Percentiles rank a stretch among this genome's conserved stretches.
These are phyloP conservation scores for Trypanosoma vivax DNA, from an alignment of 208 protist species.

Conservation along the genomic window DNA sequence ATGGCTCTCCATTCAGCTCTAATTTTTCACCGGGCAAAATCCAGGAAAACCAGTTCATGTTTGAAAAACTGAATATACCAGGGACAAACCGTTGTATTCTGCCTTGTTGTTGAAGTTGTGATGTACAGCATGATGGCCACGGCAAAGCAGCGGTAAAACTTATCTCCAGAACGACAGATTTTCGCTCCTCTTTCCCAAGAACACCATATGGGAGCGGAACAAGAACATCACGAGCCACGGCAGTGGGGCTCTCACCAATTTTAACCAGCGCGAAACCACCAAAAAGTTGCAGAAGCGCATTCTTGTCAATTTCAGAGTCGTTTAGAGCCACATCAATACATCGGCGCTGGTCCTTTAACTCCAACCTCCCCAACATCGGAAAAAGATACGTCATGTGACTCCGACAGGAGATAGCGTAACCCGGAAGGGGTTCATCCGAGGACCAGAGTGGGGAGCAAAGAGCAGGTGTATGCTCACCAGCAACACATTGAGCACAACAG, in stretches of 20 bases:
- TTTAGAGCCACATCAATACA: constrained; percentile 31
- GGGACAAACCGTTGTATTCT: constrained; percentile 47
- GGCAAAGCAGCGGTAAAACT: constrained; percentile 60
- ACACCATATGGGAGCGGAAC: constrained; percentile 42
- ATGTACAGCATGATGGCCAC: constrained; percentile 70
- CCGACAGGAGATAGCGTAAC: constrained; percentile 9
- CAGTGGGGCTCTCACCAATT: constrained; percentile 4
- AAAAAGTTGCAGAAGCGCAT: constrained; percentile 56
- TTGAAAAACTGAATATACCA: constrained; percentile 28
- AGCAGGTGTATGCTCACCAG: constrained; percentile 35
- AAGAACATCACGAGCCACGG: constrained; percentile 52
- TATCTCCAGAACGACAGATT: constrained; percentile 24
- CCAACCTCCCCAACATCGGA: constrained; percentile 30
- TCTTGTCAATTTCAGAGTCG: constrained; percentile 22
- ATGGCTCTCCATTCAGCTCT: constrained; percentile 37
- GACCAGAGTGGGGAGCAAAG: constrained; percentile 55
- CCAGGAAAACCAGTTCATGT: constrained; percentile 65
- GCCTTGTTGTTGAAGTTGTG: constrained; percentile 38
- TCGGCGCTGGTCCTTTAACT: constrained; percentile 33
- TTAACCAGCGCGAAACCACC: constrained; percentile 64
- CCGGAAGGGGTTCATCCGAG: constrained; percentile 47
- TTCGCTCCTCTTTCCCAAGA: constrained; percentile 35
- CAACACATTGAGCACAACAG: constrained; percentile 26
- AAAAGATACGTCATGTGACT: constrained; percentile 44
- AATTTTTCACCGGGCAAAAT: constrained; percentile 64